phyloP scores from a whole-genome alignment of 208 protist species.

The Porcisia deanei region DNA sequence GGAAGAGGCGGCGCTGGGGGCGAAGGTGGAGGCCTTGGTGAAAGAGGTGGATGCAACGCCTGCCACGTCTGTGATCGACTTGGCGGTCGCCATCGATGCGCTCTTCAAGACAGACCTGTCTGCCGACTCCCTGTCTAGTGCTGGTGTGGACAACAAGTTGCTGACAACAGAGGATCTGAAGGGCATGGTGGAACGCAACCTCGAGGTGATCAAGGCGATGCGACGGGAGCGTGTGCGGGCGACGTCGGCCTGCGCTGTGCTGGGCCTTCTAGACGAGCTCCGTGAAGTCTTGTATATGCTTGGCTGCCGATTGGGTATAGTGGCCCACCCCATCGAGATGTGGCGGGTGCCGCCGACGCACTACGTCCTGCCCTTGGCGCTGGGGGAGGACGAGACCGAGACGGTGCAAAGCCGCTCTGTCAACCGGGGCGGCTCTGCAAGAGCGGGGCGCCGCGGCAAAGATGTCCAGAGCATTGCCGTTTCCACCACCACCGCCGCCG shows the following conservation, averaged over 20 bases:
- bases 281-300: constrained; percentile 67
- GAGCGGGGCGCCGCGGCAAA: constrained; percentile 4
- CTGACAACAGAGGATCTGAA: constrained; percentile 29
- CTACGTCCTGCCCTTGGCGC: constrained; percentile 36
- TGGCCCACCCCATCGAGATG: constrained; percentile 68
- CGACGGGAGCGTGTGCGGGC: constrained; percentile 47
- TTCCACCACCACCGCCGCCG: constrained; percentile 6
- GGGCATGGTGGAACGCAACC: constrained; percentile 32
- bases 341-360: constrained; percentile 57
- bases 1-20: constrained; percentile 50
- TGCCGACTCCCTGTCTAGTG: background rate
- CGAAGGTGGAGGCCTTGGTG: constrained; percentile 23
- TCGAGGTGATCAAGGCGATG: constrained; percentile 30
- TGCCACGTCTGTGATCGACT: constrained; percentile 16
- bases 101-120: constrained; percentile 27
- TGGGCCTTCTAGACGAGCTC: constrained; percentile 65
- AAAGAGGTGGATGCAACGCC: constrained; percentile 26
- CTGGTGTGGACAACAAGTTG: constrained; percentile 16
- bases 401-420: constrained; percentile 4
- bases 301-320: constrained; percentile 53
- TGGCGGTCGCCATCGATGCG: constrained; percentile 34
- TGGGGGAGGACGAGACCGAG: constrained; percentile 14
- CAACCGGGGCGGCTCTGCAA: constrained; percentile 11
- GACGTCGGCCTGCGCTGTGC: constrained; percentile 42
- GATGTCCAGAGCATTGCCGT: constrained; percentile 5